A percentile compares a stretch with the other conserved stretches of the same genome.
These are phyloP conservation scores for Lepiota subincarnata DNA, from an alignment of 768 basidiomycete species.

Conservation along the genomic window DNA sequence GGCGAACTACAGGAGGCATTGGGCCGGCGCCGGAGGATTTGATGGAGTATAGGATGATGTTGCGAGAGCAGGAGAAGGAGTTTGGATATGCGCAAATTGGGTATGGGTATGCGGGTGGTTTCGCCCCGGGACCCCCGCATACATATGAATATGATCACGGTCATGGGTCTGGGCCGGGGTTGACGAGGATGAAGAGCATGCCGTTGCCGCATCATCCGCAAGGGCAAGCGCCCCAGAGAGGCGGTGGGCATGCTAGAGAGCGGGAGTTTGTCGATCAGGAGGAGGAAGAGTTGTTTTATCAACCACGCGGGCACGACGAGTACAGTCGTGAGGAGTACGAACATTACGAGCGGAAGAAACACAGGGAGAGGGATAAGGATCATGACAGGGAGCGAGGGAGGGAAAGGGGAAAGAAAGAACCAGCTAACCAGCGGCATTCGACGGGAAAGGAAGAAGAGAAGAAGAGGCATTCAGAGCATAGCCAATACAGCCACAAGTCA, in stretches of 20 bases:
- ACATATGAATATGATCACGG: conserved; percentile 12
- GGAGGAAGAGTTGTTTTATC: conserved; percentile 16
- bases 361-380: conserved; percentile 11
- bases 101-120: background rate
- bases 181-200: conserved; percentile 51
- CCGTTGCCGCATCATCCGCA: conserved; percentile 24
- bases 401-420: conserved; percentile 23
- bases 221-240: background rate
- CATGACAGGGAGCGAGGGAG: conserved; percentile 16
- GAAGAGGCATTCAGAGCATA: background rate
- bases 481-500: conserved; percentile 1
- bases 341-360: conserved; percentile 8
- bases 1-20: conserved; percentile 1
- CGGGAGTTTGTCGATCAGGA: conserved; percentile 17
- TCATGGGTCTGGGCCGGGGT: conserved; percentile 9
- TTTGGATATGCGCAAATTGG: conserved; percentile 1
- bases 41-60: conserved; percentile 9
- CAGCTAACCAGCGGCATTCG: conserved; percentile 18
- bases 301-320: conserved; percentile 1
- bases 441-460: conserved; percentile 19
- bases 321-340: conserved; percentile 13
- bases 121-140: conserved; percentile 7
- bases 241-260: conserved; percentile 6
- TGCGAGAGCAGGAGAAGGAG: conserved; percentile 14
- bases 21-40: conserved; percentile 9